Conservation (phyloP, 192 early-diverging fungal species). For the Obelidium mucronatum region DNA sequence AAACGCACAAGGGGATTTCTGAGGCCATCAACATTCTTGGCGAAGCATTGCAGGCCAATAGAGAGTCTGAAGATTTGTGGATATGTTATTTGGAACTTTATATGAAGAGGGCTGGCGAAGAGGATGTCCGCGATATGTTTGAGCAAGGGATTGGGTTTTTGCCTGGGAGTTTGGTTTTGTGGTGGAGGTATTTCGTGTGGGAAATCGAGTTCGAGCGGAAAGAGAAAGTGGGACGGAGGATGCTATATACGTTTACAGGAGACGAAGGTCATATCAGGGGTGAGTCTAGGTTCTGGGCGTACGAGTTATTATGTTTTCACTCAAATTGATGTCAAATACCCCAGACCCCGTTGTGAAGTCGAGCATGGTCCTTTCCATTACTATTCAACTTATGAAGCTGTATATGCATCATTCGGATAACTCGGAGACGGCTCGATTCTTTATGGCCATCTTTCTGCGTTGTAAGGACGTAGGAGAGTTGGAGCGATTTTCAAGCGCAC, state of each 20-base stretch:
- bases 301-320: background rate
- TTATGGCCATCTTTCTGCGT: constrained; percentile 6
- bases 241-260: constrained; percentile 5
- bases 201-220: background rate
- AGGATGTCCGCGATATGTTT: constrained; percentile 29
- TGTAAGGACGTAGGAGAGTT: background rate
- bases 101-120: background rate
- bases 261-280: background rate
- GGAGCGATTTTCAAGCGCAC: background rate
- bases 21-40: constrained; percentile 2
- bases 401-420: background rate
- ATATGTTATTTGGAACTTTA: constrained; percentile 24
- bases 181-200: constrained; percentile 29
- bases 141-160: constrained; percentile 24
- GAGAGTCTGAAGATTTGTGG: constrained; percentile 22
- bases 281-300: background rate
- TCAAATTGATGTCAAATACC: background rate
- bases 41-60: background rate
- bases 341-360: constrained; percentile 10
- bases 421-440: background rate
- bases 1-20: background rate
- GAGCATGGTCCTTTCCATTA: constrained; percentile 10
- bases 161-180: constrained; percentile 8
- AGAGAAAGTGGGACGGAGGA: constrained; percentile 13
- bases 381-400: constrained; percentile 17